Conservation (phyloP, 2,329 filamentous ascomycete genomes). For the Arthrobotrys sinensis region DNA sequence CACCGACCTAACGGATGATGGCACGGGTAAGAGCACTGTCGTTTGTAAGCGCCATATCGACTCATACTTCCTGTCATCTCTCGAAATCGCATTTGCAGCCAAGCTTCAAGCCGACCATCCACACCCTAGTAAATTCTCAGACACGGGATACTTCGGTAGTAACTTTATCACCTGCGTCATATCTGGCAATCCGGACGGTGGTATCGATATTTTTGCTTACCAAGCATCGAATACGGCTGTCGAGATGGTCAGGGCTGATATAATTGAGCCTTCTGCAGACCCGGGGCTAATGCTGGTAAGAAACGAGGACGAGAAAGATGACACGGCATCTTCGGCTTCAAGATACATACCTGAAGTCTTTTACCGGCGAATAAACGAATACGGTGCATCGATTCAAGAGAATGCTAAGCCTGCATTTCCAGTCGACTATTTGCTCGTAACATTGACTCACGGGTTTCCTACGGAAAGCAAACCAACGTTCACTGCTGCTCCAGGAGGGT, state of each 20-base stretch:
- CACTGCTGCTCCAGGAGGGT: slow-evolving; percentile 75
- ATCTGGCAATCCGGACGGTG: slow-evolving; percentile 89
- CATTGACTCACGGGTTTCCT: slow-evolving; percentile 95
- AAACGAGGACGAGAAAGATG: slow-evolving; percentile 87
- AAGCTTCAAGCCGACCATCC: slow-evolving; percentile 89
- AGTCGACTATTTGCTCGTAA: slow-evolving; percentile 95
- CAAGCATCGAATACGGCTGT: slow-evolving; percentile 96
- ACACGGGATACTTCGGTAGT: slow-evolving; percentile 92
- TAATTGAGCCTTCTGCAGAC: slow-evolving; percentile 94
- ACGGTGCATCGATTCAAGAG: slow-evolving; percentile 94
- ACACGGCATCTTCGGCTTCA: slow-evolving; percentile 72
- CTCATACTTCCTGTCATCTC: slow-evolving; percentile 92
- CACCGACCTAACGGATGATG: slow-evolving; percentile 89
- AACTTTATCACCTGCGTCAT: slow-evolving; percentile 97
- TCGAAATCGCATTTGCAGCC: slow-evolving; percentile 91
- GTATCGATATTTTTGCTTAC: slow-evolving; percentile 91
- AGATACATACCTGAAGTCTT: slow-evolving; percentile 98
- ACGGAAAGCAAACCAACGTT: slow-evolving; percentile 84
- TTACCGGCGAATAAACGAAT: slow-evolving; percentile 95
- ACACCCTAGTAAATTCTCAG: slow-evolving; percentile 95
- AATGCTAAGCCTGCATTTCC: slow-evolving; percentile 97
- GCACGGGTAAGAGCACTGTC: slow-evolving; percentile 85
- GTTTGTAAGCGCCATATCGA: slow-evolving; percentile 96
- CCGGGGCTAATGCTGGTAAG: slow-evolving; percentile 95
- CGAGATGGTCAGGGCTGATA: slow-evolving; percentile 95